Percentiles rank a stretch among this genome's conserved stretches.
Evolutionary conservation across 2,329 filamentous ascomycete species (phyloP).

Genomic region (Venturia pyrina): DNA sequence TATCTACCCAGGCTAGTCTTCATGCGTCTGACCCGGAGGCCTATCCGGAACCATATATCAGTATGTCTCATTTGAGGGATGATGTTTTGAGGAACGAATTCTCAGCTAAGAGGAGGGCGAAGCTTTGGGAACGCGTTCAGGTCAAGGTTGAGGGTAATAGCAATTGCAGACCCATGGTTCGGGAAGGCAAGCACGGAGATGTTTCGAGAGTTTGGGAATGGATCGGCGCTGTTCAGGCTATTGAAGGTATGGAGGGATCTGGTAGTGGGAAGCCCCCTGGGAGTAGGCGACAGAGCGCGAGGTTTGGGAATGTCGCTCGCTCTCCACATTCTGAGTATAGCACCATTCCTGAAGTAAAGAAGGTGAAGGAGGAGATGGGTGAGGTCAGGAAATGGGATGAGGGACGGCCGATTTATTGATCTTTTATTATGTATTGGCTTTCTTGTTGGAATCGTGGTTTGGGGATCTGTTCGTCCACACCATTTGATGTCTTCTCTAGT

Average conservation of each 20-base stretch:
- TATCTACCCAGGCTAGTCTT: constrained; percentile 69
- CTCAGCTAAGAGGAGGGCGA: constrained; percentile 62
- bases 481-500: constrained; percentile 13
- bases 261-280: background rate
- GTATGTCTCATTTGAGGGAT: constrained; percentile 80
- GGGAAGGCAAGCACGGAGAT: constrained; percentile 44
- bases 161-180: constrained; percentile 74
- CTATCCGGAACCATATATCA: constrained; percentile 68
- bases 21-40: constrained; percentile 53
- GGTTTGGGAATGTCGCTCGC: background rate
- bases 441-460: background rate
- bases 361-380: constrained; percentile 21
- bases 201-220: constrained; percentile 59
- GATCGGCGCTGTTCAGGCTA: constrained; percentile 49
- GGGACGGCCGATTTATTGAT: constrained; percentile 35
- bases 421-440: background rate
- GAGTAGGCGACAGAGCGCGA: background rate
- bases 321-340: constrained; percentile 22
- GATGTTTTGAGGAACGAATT: constrained; percentile 81
- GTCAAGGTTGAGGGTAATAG: constrained; percentile 86
- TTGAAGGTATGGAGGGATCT: constrained; percentile 25
- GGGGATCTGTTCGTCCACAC: background rate
- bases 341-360: constrained; percentile 18
- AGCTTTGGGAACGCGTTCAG: constrained; percentile 74
- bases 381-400: constrained; percentile 37